These are phyloP conservation scores for Chalciporus sp. DNA, from an alignment of 1,284 basidiomycete genomes.

Conservation along the genomic window DNA sequence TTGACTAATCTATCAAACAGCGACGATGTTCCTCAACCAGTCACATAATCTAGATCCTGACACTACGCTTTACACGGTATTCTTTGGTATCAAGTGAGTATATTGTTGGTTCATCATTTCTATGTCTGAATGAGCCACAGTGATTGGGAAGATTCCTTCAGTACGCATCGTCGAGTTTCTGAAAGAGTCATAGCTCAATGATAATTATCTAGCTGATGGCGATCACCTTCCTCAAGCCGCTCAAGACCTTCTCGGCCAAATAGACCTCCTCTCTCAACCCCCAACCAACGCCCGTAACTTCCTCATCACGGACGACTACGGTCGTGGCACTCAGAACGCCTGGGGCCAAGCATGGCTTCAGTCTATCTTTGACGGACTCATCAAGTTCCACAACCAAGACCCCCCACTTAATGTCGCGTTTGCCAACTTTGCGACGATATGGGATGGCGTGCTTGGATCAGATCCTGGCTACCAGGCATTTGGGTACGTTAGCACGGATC, in stretches of 20 bases:
- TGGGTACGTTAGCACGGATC: slow-evolving; percentile 44
- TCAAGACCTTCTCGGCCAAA: slow-evolving; percentile 38
- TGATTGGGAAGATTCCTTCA: slow-evolving; percentile 31
- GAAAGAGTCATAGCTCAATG: background rate
- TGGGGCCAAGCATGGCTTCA: slow-evolving; percentile 48
- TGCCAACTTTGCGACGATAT: slow-evolving; percentile 46
- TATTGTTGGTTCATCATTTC: background rate
- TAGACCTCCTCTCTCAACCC: slow-evolving; percentile 40
- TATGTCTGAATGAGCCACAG: slow-evolving; percentile 23
- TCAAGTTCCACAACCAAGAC: slow-evolving; percentile 26
- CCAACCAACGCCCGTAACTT: slow-evolving; percentile 48
- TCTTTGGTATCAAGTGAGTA: slow-evolving; percentile 42
- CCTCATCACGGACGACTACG: slow-evolving; percentile 50
- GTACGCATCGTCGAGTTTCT: slow-evolving; percentile 13
- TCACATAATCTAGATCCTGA: slow-evolving; percentile 28
- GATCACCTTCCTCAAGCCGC: slow-evolving; percentile 38
- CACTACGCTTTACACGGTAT: slow-evolving; percentile 37
- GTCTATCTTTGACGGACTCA: slow-evolving; percentile 40
- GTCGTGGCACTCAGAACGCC: slow-evolving; percentile 40
- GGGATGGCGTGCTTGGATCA: slow-evolving; percentile 46
- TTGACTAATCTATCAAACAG: slow-evolving; percentile 10
- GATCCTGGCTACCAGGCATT: slow-evolving; percentile 48
- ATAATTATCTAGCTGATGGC: slow-evolving; percentile 24
- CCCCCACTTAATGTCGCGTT: slow-evolving; percentile 43
- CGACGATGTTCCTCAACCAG: slow-evolving; percentile 29